Evolutionary conservation across 139 green algal species (phyloP), one percentile per base, ranked within the genome.

Genomic region (Penium margaritaceum): DNA sequence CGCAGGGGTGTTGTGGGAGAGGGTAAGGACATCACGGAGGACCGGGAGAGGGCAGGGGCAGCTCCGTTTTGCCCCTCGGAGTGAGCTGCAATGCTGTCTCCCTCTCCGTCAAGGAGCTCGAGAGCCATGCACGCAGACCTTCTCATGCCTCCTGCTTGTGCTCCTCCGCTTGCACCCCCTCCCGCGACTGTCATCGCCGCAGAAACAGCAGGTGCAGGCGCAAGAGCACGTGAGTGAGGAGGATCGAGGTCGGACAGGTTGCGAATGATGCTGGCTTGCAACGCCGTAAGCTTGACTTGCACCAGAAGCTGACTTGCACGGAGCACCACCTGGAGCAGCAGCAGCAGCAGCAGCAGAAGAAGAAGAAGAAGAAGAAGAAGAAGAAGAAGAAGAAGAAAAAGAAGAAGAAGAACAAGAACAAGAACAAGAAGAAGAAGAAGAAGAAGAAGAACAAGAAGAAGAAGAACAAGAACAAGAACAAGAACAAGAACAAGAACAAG

Each of bases 271-370:
- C 91, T 84, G 0, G 80, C 80, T 35, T 87, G 83, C 73, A 97
- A 84, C 80, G 97, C 91, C 2, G 83, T 86, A 69, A 96, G 86
- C 67, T 97, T 83, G 51, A 76, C 90, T 37, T 94, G 84, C 85
- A 97, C 92, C 32, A 64, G 46, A 2, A 83, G 64, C 1, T 61
- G 64, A 30, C 19, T 57, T 1, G 74, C 37, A 5, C 79, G 92
- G 30, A 73, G 7, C 38, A 72, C 53, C 38, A 81, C 53, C 63
- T 80, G 70, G 24, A 68, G 65, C 43, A 44, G 63, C 3, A n/a
- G 27, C 0, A 84, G 90, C 30, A 97, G 89, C 0, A 86, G 83
- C 34, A 90, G 84, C 0, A 88, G 87, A 21, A 96, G 91, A 38
- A 91, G 83, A 0, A 78, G 78, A 36, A 87, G 84, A 75, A 97